Percentiles rank a stretch among this genome's conserved stretches.
These are phyloP conservation scores for Cryphonectria naterciae DNA, from an alignment of 2,329 filamentous ascomycete genomes.

Conservation along the genomic window DNA sequence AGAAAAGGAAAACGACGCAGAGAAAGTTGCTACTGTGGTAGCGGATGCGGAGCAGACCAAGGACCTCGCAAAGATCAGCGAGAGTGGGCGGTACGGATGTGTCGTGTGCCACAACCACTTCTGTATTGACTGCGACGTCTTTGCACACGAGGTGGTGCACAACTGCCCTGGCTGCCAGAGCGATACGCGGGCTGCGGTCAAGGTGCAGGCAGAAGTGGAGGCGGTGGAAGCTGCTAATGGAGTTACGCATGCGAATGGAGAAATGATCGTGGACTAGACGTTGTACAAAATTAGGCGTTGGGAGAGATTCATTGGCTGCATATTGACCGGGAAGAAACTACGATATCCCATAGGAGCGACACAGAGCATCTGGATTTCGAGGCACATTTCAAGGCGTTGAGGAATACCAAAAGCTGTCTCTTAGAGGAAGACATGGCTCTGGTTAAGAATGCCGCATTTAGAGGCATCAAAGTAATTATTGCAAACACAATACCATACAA, in stretches of 20 bases:
- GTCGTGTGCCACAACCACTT: constrained; percentile 87
- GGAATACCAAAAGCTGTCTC: neutral
- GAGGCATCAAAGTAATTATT: neutral
- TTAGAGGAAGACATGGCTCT: neutral
- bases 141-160: constrained; percentile 90
- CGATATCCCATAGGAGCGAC: neutral
- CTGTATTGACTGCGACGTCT: constrained; percentile 97
- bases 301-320: neutral
- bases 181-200: constrained; percentile 42
- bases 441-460: neutral
- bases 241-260: constrained; percentile 41
- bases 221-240: constrained; percentile 20
- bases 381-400: constrained; percentile 29
- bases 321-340: neutral
- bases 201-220: constrained; percentile 11
- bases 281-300: neutral
- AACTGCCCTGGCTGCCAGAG: constrained; percentile 91
- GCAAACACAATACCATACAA: neutral
- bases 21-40: constrained; percentile 4
- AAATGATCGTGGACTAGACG: constrained; percentile 50
- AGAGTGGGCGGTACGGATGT: constrained; percentile 88
- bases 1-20: constrained; percentile 19
- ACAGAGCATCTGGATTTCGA: constrained; percentile 1
- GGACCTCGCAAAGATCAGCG: constrained; percentile 69
- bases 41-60: constrained; percentile 32